Conservation (phyloP, 2,329 filamentous ascomycete species). For the Aspergillus transmontanensis region DNA sequence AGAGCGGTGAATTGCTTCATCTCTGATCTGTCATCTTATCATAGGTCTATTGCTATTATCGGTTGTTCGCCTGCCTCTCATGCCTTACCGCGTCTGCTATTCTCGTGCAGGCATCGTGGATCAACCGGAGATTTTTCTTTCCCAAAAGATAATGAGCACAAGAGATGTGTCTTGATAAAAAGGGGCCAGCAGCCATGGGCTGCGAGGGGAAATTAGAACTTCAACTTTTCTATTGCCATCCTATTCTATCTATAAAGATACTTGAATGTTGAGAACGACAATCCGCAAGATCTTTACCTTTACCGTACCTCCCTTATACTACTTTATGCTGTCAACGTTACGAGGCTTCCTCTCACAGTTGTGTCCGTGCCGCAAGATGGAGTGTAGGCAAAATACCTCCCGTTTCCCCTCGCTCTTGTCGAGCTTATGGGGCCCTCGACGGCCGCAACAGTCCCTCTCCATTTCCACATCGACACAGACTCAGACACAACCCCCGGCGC, state of each 20-base stretch:
- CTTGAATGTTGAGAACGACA: neutral
- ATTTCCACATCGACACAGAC: conserved; percentile 6
- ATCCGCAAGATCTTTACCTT: neutral
- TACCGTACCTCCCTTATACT: neutral
- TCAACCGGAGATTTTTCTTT: conserved; percentile 7
- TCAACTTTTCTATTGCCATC: neutral
- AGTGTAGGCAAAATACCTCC: conserved; percentile 16
- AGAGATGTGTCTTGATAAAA: conserved; percentile 9
- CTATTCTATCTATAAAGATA: neutral
- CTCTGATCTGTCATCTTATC: conserved; percentile 12
- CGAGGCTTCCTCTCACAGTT: conserved; percentile 13
- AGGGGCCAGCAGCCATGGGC: neutral
- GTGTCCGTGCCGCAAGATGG: conserved; percentile 19
- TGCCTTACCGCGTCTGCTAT: conserved; percentile 2
- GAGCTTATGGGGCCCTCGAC: conserved; percentile 14
- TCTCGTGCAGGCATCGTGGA: conserved; percentile 5
- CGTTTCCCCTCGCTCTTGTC: conserved; percentile 21
- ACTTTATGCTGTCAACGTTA: conserved; percentile 16
- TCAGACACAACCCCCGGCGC: conserved; percentile 6
- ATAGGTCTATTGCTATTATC: conserved; percentile 7
- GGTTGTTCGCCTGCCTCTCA: conserved; percentile 2
- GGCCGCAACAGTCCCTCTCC: conserved; percentile 7
- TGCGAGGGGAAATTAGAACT: neutral
- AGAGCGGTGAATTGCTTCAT: conserved; percentile 13
- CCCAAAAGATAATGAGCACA: neutral